Conservation (phyloP, 345 rosid genomes). For the Stellera chamaejasme region DNA sequence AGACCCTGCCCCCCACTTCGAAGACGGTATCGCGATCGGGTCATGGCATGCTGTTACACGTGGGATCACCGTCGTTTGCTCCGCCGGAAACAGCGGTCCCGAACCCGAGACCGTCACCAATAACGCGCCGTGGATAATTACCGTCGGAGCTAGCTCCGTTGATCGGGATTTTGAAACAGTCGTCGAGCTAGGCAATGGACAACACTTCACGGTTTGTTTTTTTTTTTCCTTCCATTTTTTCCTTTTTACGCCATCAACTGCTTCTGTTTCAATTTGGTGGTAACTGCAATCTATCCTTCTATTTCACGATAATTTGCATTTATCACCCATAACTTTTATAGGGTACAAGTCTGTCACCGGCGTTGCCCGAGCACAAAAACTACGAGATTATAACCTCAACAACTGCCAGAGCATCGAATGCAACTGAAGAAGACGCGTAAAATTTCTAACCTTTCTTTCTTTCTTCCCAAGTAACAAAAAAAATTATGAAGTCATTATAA, state of each 20-base stretch:
- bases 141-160: slow-evolving; percentile 55
- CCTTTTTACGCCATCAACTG: background rate
- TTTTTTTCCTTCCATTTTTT: background rate
- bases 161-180: slow-evolving; percentile 37
- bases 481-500: background rate
- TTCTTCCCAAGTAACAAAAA: background rate
- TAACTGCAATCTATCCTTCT: too few species aligned
- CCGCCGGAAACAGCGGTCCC: slow-evolving; percentile 53
- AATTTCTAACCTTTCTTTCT: background rate
- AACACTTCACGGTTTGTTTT: slow-evolving; percentile 16
- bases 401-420: slow-evolving; percentile 24
- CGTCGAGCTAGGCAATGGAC: slow-evolving; percentile 32
- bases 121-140: slow-evolving; percentile 49
- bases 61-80: slow-evolving; percentile 37
- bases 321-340: background rate
- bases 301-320: background rate
- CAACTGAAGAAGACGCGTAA: slow-evolving; percentile 29
- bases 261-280: too few species aligned
- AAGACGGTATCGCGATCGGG: slow-evolving; percentile 33
- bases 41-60: slow-evolving; percentile 41
- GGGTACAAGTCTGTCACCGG: slow-evolving; percentile 36
- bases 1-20: slow-evolving; percentile 13
- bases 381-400: slow-evolving; percentile 29
- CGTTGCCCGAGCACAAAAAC: slow-evolving; percentile 20
- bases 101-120: slow-evolving; percentile 27